Evolutionary conservation across 768 basidiomycete species (phyloP).

Genomic region (Clitopilus hobsonii): DNA sequence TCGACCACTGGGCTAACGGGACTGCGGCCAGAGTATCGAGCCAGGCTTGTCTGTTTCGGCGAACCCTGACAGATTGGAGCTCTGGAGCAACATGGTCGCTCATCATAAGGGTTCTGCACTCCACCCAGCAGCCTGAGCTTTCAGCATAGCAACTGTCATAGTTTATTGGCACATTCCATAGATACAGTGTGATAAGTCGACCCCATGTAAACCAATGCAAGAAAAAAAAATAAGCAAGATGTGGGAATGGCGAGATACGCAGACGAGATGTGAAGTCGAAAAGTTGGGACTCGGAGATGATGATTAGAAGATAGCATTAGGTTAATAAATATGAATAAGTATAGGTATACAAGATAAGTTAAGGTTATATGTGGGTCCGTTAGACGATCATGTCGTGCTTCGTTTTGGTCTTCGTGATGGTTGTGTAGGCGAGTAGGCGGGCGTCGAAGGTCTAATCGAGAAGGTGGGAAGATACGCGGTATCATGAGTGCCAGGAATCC

Average conservation of each 20-base stretch:
- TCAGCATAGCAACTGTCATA: neutral
- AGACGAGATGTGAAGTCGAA: neutral
- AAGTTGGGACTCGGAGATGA: neutral
- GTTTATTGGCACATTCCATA: neutral
- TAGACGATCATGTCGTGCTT: slow-evolving; percentile 10
- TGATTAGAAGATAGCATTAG: no score
- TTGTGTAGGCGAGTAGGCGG: no score
- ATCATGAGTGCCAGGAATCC: slow-evolving; percentile 14
- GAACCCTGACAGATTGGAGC: no score
- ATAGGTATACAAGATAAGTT: slow-evolving; percentile 1
- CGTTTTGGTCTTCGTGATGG: slow-evolving; percentile 4
- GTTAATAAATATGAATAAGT: neutral
- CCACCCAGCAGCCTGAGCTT: neutral
- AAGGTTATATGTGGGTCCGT: neutral
- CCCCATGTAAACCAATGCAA: neutral
- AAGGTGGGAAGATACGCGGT: neutral
- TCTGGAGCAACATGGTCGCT: neutral
- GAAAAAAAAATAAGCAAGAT: neutral
- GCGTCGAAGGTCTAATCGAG: neutral
- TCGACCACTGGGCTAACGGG: no score
- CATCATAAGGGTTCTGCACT: neutral
- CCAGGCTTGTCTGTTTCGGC: no score
- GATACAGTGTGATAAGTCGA: neutral
- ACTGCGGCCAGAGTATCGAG: no score
- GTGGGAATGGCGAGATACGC: neutral